Evolutionary conservation across 805 yeast genomes (phyloP), one percentile per base, ranked within the genome.

Genomic region (Yamadazyma endophytica): DNA sequence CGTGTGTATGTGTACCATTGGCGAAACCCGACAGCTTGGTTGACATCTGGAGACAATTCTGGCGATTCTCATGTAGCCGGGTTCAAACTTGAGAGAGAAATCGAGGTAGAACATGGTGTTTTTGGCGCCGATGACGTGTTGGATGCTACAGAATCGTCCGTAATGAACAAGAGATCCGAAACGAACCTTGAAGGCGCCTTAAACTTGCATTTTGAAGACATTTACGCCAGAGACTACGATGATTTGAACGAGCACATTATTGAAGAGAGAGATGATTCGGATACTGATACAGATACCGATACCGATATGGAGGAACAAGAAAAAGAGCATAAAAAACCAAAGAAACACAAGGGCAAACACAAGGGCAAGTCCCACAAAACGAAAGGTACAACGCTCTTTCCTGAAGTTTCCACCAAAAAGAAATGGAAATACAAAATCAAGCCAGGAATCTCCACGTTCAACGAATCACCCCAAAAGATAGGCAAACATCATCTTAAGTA

Each of bases 1-100:
- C 50, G 85, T 13, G 82, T 79, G 0, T 75, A 64, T 42, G 65
- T 79, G 1, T 79, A 79, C 53, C 64, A 70, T 33, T 80, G 78
- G 77, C 49, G 61, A 24, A 68, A 70, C 31, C 64, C 75, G 0
- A 37, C 45, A 6, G 39, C 44, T 18, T n/a, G n/a, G n/a, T n/a
- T n/a, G n/a, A n/a, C n/a, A n/a, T n/a, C n/a, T n/a, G n/a, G n/a
- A n/a, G n/a, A n/a, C n/a, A n/a, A n/a, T n/a, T n/a, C n/a, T n/a
- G n/a, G n/a, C n/a, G n/a, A n/a, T n/a, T n/a, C n/a, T n/a, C n/a
- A n/a, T n/a, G n/a, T n/a, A n/a, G n/a, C 31, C 12, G 18, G 21
- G n/a, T 23, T 31, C 13, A 40, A 38, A 3, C 25, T 49, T 17
- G 45, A 49, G 9, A 40, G 26, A 17, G 32, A 25, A 24, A 34